Conservation (phyloP, 2,329 filamentous ascomycete genomes). For the Botryotinia narcissicola region DNA sequence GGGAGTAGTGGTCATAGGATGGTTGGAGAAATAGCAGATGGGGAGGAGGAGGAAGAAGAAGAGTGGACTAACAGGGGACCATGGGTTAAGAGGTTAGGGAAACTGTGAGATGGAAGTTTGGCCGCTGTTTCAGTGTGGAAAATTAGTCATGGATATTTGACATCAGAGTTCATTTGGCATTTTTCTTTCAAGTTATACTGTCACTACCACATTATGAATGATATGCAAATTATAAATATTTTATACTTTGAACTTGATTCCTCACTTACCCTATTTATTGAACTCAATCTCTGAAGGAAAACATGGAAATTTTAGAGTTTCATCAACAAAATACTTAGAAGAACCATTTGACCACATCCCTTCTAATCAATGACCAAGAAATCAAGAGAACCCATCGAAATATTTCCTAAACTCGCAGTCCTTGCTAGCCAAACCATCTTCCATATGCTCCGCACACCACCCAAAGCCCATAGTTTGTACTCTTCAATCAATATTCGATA, state of each 20-base stretch:
- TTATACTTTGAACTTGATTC: not conserved
- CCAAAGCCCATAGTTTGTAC: not conserved
- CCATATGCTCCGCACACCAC: not conserved
- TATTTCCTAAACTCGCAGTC: not conserved
- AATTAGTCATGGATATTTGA: not conserved
- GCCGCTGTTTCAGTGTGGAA: not conserved
- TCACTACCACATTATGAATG: not conserved
- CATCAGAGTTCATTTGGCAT: not conserved
- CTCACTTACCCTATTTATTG: not conserved
- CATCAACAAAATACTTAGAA: not conserved
- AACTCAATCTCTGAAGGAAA: not conserved
- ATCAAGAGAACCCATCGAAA: not conserved
- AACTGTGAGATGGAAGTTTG: not conserved
- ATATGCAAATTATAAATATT: not conserved
- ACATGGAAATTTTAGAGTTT: too few species aligned
- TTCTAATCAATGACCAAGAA: not conserved
- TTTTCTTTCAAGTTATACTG: not conserved
- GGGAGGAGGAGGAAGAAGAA: not conserved
- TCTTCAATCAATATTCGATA: not conserved
- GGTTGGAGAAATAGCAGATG: not conserved
- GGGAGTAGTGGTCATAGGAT: not conserved
- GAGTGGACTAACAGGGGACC: conserved; percentile 13
- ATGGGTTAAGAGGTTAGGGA: not conserved
- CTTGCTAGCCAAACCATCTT: too few species aligned
- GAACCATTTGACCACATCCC: not conserved